phyloP scores from a whole-genome alignment of 139 green algal species.

The Ettlia oleoabundans region DNA sequence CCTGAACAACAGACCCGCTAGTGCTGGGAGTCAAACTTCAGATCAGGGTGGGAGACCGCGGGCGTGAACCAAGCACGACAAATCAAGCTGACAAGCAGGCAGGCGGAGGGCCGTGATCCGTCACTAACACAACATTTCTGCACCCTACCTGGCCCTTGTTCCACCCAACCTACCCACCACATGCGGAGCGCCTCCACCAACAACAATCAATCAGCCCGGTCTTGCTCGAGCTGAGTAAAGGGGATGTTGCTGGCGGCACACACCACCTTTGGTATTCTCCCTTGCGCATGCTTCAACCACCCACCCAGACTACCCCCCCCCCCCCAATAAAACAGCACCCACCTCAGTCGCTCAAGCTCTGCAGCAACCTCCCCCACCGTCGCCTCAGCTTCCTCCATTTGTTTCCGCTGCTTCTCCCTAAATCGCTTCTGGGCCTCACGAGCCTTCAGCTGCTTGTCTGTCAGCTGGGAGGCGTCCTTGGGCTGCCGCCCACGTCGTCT shows the following conservation, averaged over 20 bases:
- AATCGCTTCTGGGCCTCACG: constrained; percentile 45
- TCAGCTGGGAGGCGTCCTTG: constrained; percentile 1
- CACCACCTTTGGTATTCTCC: too few species aligned
- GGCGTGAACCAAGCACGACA: too few species aligned
- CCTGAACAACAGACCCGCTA: background rate
- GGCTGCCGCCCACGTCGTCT: constrained; percentile 19
- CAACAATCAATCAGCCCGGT: too few species aligned
- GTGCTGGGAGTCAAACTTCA: too few species aligned
- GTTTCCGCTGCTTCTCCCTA: constrained; percentile 17
- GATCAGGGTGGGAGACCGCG: background rate
- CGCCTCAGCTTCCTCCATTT: constrained; percentile 18
- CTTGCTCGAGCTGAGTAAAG: too few species aligned
- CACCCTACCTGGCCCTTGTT: too few species aligned
- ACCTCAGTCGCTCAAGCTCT: constrained; percentile 10
- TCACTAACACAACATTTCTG: background rate
- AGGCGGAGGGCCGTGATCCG: too few species aligned
- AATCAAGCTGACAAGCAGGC: too few species aligned
- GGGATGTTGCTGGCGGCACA: background rate
- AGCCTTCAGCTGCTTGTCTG: constrained; percentile 37
- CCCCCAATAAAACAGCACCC: background rate
- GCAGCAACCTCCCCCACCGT: background rate
- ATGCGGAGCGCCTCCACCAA: too few species aligned
- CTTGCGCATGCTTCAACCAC: too few species aligned
- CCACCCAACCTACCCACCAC: too few species aligned
- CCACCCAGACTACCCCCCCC: background rate